phyloP scores from a whole-genome alignment of 2,329 filamentous ascomycete species.

The Penicillium brasilianum region DNA sequence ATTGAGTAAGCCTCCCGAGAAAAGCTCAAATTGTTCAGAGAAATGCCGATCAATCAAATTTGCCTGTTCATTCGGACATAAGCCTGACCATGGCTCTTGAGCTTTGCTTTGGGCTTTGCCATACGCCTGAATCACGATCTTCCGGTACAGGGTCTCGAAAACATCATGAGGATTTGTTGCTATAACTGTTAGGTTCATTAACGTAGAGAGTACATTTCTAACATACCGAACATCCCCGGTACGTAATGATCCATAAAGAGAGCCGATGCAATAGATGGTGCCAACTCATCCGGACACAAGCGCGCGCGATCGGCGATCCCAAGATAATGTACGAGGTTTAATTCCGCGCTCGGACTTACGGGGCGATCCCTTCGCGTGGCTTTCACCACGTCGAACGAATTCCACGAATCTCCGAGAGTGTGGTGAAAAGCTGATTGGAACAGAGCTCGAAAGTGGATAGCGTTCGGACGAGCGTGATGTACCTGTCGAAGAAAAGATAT shows the following conservation, averaged over 20 bases:
- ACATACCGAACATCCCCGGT: neutral
- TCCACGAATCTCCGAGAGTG: neutral
- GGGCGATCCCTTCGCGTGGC: slow-evolving; percentile 17
- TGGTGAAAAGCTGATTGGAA: neutral
- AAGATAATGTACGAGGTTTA: slow-evolving; percentile 21
- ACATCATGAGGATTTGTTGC: slow-evolving; percentile 5
- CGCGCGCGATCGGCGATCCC: slow-evolving; percentile 3
- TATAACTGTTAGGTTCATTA: neutral
- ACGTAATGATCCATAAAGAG: slow-evolving; percentile 5
- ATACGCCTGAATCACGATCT: neutral
- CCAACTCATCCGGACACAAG: neutral
- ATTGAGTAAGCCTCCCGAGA: neutral
- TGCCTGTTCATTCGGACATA: neutral
- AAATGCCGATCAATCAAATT: neutral
- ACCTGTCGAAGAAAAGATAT: neutral
- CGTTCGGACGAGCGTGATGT: neutral
- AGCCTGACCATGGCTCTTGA: neutral
- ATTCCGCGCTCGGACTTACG: slow-evolving; percentile 1
- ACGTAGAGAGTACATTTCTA: neutral
- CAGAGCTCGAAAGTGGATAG: neutral
- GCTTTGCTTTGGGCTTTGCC: neutral
- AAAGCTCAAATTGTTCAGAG: neutral
- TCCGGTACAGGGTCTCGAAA: slow-evolving; percentile 16
- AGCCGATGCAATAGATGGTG: neutral
- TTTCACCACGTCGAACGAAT: slow-evolving; percentile 7